Percentiles rank a stretch among this genome's conserved stretches.
Evolutionary conservation across 2,329 filamentous ascomycete species (phyloP).

Genomic region (Botrytis byssoidea): DNA sequence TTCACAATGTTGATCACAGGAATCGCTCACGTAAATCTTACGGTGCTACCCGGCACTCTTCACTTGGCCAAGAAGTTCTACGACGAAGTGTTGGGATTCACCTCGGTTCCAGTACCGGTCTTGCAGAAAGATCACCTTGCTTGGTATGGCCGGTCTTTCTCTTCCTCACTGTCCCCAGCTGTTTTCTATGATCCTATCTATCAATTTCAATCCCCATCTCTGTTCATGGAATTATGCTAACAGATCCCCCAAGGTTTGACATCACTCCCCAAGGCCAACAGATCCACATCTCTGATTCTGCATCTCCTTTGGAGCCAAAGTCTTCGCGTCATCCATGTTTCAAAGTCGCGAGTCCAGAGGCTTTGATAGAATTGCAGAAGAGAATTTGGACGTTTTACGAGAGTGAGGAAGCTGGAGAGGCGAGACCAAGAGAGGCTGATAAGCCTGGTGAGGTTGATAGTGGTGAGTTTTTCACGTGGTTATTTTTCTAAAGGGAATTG

Average conservation of each 20-base stretch:
- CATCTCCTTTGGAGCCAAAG: constrained; percentile 37
- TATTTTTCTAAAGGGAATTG: background rate
- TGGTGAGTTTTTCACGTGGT: constrained; percentile 35
- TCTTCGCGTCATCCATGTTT: constrained; percentile 60
- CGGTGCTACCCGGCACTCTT: constrained; percentile 54
- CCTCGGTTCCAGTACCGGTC: constrained; percentile 50
- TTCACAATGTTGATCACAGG: constrained; percentile 45
- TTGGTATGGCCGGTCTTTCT: constrained; percentile 46
- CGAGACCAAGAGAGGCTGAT: constrained; percentile 55
- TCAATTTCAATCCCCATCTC: background rate
- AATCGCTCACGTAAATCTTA: constrained; percentile 57
- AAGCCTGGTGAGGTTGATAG: constrained; percentile 50
- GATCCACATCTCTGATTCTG: constrained; percentile 53
- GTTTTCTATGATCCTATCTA: background rate
- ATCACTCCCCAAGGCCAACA: constrained; percentile 54
- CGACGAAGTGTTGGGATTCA: constrained; percentile 54
- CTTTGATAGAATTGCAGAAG: constrained; percentile 48
- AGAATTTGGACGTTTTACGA: constrained; percentile 52
- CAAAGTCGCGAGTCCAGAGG: constrained; percentile 47
- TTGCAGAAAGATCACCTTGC: constrained; percentile 51
- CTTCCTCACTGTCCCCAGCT: background rate
- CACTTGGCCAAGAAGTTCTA: constrained; percentile 55
- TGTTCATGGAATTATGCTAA: background rate
- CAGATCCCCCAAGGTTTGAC: constrained; percentile 49
- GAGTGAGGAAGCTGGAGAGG: constrained; percentile 44